These are phyloP conservation scores for Haberlea rhodopensis DNA, from an alignment of 257 asterid species.

Conservation along the genomic window DNA sequence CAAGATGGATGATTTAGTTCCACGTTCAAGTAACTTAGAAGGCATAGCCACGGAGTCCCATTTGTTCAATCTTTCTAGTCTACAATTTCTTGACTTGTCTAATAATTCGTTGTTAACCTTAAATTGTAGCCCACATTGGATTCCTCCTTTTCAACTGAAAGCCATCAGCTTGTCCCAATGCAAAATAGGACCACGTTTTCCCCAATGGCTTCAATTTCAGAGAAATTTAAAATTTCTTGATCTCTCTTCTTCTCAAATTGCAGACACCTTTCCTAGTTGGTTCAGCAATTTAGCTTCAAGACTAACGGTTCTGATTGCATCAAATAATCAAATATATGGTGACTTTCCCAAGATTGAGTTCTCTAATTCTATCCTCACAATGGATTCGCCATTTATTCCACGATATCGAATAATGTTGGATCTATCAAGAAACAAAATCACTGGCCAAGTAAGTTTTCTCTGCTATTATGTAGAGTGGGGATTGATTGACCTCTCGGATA, in stretches of 20 bases:
- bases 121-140: not conserved
- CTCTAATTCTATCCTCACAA: too few species aligned
- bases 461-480: not conserved
- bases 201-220: slow-evolving; percentile 22
- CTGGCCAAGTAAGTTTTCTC: not conserved
- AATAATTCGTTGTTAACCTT: not conserved
- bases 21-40: slow-evolving; percentile 18
- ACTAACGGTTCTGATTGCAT: not conserved
- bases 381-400: not conserved
- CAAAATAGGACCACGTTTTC: not conserved
- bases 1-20: slow-evolving; percentile 13
- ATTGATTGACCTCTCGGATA: slow-evolving; percentile 7
- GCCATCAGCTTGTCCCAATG: not conserved
- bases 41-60: not conserved
- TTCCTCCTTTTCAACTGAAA: slow-evolving; percentile 17
- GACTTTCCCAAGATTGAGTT: not conserved
- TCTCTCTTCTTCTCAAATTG: slow-evolving; percentile 20
- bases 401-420: not conserved
- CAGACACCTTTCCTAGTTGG: slow-evolving; percentile 21
- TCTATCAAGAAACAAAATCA: not conserved
- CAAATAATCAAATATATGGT: slow-evolving; percentile 20
- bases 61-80: not conserved
- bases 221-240: not conserved
- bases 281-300: not conserved
- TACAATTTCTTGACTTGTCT: not conserved